Evolutionary conservation across 2,329 filamentous ascomycete genomes (phyloP), one percentile per base, ranked within the genome.

Genomic region (Ascochyta rabiei): DNA sequence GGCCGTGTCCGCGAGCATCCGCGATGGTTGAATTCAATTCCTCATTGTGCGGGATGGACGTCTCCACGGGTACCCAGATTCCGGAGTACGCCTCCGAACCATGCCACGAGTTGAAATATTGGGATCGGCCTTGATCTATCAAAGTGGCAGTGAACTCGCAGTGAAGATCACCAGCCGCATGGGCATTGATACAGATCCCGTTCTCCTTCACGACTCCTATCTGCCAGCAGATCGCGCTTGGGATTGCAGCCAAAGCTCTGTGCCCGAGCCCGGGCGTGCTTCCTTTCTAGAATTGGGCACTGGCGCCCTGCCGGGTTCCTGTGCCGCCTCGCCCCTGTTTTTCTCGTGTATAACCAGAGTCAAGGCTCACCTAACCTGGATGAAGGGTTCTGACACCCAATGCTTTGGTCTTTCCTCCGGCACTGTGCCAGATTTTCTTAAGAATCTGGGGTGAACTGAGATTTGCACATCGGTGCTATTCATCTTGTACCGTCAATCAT

Each of bases 371-470:
- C 26, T 39, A 48, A 12, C 31, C 19, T 24, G 23, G 21, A 26
- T 38, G 46, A 19, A 41, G 23, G 23, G 41, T 15, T 18, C 33
- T 24, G 26, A 12, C 37, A 54, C 47, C 48, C 60, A 57, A 44
- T 30, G 34, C 48, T 53, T 30, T 53, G 49, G 54, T 61, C 61
- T 60, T 64, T 63, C 53, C 60, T 57, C 42, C 56, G 62, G 45
- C 28, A 35, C 40, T 53, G 42, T 48, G 53, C 55, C 50, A 43
- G 26, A 10, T 56, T 53, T 53, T 42, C 26, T 39, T 24, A 26
- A 26, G 37, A 56, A 54, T 43, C 48, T 46, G 52, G 55, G 62
- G 56, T 61, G 55, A 61, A 61, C 55, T 55, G 57, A 47, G 45
- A 50, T 60, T 60, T 48, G 45, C 46, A 46, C 37, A 19, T 43